Base-by-base conservation (phyloP, 202 grass and related monocot genomes). In the Hordeum pubiflorum region DNA sequence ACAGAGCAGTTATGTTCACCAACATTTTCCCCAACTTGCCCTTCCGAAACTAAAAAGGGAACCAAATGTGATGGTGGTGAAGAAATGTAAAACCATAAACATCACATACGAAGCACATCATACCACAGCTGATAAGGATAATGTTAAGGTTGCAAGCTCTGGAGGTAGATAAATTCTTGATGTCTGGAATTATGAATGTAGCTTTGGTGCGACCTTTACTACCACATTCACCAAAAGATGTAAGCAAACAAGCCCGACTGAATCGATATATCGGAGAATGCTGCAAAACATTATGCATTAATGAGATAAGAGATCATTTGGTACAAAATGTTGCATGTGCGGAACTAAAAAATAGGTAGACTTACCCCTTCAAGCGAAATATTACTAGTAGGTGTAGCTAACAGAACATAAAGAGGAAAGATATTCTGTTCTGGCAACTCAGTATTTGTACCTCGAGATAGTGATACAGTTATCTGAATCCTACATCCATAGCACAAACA, bases 351-450 rank as follows among this genome's bases (percentile, higher is more conserved):
- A 52, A 65, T 48, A 54, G 64, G 24, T 72, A 77, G 37, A 58
- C 78, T 79, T 91, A 99, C 96, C 90, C 88, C 92, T 85, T 85
- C 85, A 89, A 87, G 69, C 0, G 82, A 84, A 59, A 89, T 65
- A 43, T 95, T 84, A 48, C 63, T 70, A 58, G 89, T 82, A 79
- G 92, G 90, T 83, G 79, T 88, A 83, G 87, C 90, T 84, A 98
- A 87, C 12, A 98, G 78, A 60, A 93, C 88, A 75, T 95, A 91
- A 52, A 99, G 67, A 85, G 96, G 96, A 39, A 99, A 99, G 5
- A 90, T 69, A 61, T 82, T 74, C 7, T 72, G 80, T 78, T 68
- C 87, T 76, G 85, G 86, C 82, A 84, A 48, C 69, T 90, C 89
- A 34, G 81, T 41, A 88, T 99, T 95, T 84, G 86, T 74, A 57